A percentile compares a stretch with the other conserved stretches of the same genome.
Evolutionary conservation across 1,139 yeast genomes (phyloP).

Genomic region (Geotrichum australiense): DNA sequence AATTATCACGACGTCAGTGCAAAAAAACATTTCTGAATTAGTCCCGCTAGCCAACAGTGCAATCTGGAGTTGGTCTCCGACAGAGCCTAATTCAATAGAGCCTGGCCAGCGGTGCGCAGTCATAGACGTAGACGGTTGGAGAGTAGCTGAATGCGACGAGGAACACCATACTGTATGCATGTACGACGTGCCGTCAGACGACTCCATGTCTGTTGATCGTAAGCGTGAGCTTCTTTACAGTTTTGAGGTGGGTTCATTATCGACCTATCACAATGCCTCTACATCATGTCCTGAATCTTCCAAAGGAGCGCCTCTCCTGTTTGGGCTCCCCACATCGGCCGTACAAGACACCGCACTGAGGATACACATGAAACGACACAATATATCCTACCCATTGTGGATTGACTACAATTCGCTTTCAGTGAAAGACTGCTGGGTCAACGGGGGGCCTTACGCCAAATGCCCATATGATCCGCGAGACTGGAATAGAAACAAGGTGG

Average conservation of each 20-base stretch:
- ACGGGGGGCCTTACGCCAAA: constrained; percentile 69
- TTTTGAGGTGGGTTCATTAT: constrained; percentile 6
- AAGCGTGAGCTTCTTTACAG: constrained; percentile 1
- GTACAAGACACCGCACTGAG: constrained; percentile 37
- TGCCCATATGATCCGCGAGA: constrained; percentile 63
- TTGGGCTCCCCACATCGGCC: constrained; percentile 54
- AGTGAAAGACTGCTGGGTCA: constrained; percentile 71
- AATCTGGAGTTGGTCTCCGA: constrained; percentile 68
- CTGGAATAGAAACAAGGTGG: constrained; percentile 50
- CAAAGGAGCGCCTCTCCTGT: constrained; percentile 22
- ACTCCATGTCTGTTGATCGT: not conserved
- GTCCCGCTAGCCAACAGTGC: constrained; percentile 33
- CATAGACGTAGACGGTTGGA: constrained; percentile 46
- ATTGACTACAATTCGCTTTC: constrained; percentile 76
- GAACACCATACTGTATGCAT: constrained; percentile 52
- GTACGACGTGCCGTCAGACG: constrained; percentile 22
- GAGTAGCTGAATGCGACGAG: constrained; percentile 57
- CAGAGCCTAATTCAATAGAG: constrained; percentile 40
- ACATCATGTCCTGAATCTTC: not conserved
- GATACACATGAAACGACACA: constrained; percentile 21
- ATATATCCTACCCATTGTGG: constrained; percentile 47
- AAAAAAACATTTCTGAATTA: constrained; percentile 21
- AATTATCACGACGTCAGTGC: constrained; percentile 42
- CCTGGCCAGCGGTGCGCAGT: constrained; percentile 51
- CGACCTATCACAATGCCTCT: constrained; percentile 6